Evolutionary conservation across 805 yeast genomes (phyloP).

Genomic region (Candida dajiaensis): DNA sequence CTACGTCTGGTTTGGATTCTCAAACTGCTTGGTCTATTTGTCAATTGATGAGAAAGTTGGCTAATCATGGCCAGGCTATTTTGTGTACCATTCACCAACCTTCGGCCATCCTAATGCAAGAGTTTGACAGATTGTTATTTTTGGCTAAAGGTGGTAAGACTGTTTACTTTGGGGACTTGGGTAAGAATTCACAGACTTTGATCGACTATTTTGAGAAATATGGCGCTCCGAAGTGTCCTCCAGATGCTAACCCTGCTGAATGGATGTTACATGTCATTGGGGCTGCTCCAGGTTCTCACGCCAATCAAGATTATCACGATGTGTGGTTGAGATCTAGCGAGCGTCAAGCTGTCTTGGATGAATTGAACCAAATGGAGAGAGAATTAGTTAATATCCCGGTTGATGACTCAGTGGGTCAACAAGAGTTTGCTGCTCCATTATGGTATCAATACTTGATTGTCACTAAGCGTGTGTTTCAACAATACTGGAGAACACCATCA

Average conservation of each 20-base stretch:
- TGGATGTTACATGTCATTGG: constrained; percentile 90
- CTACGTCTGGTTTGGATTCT: constrained; percentile 65
- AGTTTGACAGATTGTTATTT: constrained; percentile 71
- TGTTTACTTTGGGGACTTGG: constrained; percentile 71
- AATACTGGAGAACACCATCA: constrained; percentile 62
- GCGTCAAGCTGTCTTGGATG: constrained; percentile 49
- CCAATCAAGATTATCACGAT: constrained; percentile 64
- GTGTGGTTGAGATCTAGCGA: constrained; percentile 74
- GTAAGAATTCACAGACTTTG: constrained; percentile 50
- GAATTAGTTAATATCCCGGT: constrained; percentile 41
- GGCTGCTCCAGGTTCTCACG: constrained; percentile 77
- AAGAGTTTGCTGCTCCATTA: constrained; percentile 41
- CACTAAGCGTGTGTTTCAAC: constrained; percentile 51
- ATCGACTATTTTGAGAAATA: constrained; percentile 60
- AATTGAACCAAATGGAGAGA: constrained; percentile 57
- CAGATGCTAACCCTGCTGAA: constrained; percentile 75
- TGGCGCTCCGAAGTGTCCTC: constrained; percentile 65
- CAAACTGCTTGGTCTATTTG: constrained; percentile 66
- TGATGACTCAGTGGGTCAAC: constrained; percentile 27
- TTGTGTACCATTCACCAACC: constrained; percentile 83
- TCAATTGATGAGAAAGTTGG: constrained; percentile 53
- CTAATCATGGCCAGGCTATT: constrained; percentile 58
- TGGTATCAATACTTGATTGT: constrained; percentile 39
- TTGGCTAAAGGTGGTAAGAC: constrained; percentile 69
- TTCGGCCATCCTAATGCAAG: constrained; percentile 70